Percentiles rank a stretch among this genome's conserved stretches.
phyloP scores from a whole-genome alignment of 2,329 filamentous ascomycete species.

The Colletotrichum gigasporum region DNA sequence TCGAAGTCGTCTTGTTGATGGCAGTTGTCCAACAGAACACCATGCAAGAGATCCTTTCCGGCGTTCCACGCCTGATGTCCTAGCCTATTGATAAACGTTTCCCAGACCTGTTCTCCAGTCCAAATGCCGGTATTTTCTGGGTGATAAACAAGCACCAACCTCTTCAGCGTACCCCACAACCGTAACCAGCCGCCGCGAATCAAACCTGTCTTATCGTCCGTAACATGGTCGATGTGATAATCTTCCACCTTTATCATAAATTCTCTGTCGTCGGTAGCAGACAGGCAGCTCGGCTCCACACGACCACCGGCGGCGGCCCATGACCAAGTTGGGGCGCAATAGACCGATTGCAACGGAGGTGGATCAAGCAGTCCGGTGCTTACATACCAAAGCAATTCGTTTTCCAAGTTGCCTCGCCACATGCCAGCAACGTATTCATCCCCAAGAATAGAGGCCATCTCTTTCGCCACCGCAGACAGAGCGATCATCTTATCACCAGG shows the following conservation, averaged over 20 bases:
- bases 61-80: too few relatives aligned
- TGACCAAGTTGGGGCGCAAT: neutral
- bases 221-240: neutral
- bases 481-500: slow-evolving; percentile 1
- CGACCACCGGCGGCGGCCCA: neutral
- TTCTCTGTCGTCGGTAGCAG: too few relatives aligned
- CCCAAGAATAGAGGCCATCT: neutral
- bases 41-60: too few relatives aligned
- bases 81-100: neutral
- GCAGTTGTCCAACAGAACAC: neutral
- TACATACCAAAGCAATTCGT: neutral
- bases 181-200: neutral
- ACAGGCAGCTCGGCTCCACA: neutral
- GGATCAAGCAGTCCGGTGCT: neutral
- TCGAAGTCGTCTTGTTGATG: neutral
- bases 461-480: neutral
- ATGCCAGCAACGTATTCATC: slow-evolving; percentile 3
- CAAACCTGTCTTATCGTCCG: neutral
- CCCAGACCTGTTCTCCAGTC: neutral
- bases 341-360: neutral
- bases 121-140: neutral
- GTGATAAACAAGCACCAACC: neutral
- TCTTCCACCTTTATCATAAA: neutral
- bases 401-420: neutral
- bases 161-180: neutral